Percentiles rank a stretch among this genome's conserved stretches.
phyloP scores from a whole-genome alignment of 306 rosid species.

The Prunus padus region DNA sequence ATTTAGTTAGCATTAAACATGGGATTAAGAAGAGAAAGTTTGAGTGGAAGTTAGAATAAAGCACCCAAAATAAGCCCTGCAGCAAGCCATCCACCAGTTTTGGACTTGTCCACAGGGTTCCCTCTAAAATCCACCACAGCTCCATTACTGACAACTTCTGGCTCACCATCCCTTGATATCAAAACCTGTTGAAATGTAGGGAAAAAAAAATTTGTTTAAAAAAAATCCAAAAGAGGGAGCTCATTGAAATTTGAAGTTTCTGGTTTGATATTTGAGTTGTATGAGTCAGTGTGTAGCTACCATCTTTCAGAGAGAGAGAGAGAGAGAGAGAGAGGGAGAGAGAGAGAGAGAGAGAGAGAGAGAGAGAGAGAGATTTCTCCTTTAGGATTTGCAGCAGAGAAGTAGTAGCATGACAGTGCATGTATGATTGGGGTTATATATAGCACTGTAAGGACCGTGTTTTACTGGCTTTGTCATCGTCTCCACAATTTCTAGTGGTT shows the following conservation, averaged over 20 bases:
- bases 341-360: background rate
- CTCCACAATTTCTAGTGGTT: constrained; percentile 41
- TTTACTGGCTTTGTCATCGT: background rate
- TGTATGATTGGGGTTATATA: constrained; percentile 21
- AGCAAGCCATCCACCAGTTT: constrained; percentile 86
- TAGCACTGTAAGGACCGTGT: constrained; percentile 8
- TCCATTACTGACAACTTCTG: constrained; percentile 43
- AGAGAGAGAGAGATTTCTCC: no score
- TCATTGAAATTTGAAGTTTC: background rate
- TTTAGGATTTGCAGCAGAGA: background rate
- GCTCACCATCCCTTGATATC: constrained; percentile 40
- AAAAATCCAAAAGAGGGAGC: background rate
- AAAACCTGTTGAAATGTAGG: constrained; percentile 49
- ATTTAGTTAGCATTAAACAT: background rate
- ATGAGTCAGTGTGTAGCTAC: constrained; percentile 35
- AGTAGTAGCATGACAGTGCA: constrained; percentile 12
- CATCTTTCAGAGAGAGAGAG: constrained; percentile 33
- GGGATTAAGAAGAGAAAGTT: background rate
- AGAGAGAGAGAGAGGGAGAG: background rate
- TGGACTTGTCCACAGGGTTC: constrained; percentile 57
- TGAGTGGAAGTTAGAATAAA: background rate
- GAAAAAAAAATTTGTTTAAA: background rate
- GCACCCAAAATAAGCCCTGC: constrained; percentile 91
- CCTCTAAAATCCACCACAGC: constrained; percentile 64
- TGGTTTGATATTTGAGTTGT: background rate